A percentile compares a stretch with the other conserved stretches of the same genome.
Conservation (phyloP, 129 eudicot species). For the Flaveria brownii region DNA sequence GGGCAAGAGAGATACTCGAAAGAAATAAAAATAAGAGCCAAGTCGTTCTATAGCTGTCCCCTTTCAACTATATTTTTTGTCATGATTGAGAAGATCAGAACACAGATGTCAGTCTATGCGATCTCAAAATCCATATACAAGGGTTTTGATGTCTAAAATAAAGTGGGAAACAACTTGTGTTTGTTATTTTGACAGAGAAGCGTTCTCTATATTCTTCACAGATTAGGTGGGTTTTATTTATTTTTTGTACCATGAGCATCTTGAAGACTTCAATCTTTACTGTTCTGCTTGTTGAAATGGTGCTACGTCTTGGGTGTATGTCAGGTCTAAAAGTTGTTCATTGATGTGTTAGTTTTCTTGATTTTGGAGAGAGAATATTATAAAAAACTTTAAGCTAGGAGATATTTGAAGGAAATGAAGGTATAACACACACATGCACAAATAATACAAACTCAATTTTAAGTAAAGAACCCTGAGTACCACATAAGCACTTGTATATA, state of each 20-base stretch:
- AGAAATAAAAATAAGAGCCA: background rate
- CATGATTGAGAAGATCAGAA: background rate
- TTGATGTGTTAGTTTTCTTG: background rate
- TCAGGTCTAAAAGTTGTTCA: constrained; percentile 8
- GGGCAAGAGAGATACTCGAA: background rate
- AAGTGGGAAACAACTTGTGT: background rate
- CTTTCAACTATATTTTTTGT: background rate
- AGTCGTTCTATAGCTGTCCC: background rate
- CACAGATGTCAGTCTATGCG: background rate
- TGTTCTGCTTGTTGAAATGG: background rate
- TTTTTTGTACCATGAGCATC: background rate
- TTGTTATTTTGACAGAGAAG: background rate
- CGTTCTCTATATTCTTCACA: background rate
- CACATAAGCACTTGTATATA: no score
- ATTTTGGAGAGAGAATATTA: background rate
- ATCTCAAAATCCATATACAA: background rate
- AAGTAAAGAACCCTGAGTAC: no score
- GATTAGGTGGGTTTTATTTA: background rate
- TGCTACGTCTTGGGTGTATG: background rate
- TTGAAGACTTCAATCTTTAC: background rate
- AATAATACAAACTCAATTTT: no score
- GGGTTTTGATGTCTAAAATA: background rate
- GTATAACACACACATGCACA: background rate
- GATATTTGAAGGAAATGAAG: background rate
- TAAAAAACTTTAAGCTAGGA: background rate